phyloP scores from a whole-genome alignment of 345 rosid genomes.

The Citrus mangshanensis region DNA sequence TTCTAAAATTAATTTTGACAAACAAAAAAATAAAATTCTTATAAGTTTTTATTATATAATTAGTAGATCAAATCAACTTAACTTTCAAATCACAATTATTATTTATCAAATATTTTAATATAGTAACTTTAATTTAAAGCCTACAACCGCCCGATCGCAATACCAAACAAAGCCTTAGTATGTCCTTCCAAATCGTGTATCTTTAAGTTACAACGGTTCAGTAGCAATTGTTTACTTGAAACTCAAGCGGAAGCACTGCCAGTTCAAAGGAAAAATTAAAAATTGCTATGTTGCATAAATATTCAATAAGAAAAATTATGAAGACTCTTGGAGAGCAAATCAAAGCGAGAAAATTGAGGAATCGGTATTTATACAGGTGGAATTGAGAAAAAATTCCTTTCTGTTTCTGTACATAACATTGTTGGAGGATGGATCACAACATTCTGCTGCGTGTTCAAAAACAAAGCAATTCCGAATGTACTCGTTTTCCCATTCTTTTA shows the following conservation, averaged over 20 bases:
- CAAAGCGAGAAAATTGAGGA: not conserved
- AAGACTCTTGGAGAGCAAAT: not conserved
- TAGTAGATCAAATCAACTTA: no score
- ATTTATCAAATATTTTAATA: fast-evolving
- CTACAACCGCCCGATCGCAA: fast-evolving
- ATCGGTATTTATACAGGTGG: not conserved
- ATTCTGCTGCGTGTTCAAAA: slow-evolving; percentile 24
- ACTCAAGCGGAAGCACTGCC: no score
- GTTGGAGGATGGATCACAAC: slow-evolving; percentile 15
- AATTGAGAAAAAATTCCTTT: slow-evolving; percentile 8
- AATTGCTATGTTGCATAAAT: no score
- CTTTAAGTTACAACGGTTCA: no score
- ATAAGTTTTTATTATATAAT: no score
- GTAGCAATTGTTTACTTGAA: no score
- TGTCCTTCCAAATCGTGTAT: no score
- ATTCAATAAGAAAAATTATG: not conserved
- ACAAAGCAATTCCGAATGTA: slow-evolving; percentile 22
- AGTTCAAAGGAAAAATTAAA: no score
- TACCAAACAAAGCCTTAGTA: fast-evolving
- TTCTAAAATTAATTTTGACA: no score
- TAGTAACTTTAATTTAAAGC: no score
- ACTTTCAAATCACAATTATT: fast-evolving
- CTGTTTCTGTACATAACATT: slow-evolving; percentile 26
- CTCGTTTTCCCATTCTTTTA: slow-evolving; percentile 11
- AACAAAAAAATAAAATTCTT: no score